Evolutionary conservation across 805 yeast genomes (phyloP), one percentile per base, ranked within the genome.

Genomic region (Schizosaccharomyces octosporus): DNA sequence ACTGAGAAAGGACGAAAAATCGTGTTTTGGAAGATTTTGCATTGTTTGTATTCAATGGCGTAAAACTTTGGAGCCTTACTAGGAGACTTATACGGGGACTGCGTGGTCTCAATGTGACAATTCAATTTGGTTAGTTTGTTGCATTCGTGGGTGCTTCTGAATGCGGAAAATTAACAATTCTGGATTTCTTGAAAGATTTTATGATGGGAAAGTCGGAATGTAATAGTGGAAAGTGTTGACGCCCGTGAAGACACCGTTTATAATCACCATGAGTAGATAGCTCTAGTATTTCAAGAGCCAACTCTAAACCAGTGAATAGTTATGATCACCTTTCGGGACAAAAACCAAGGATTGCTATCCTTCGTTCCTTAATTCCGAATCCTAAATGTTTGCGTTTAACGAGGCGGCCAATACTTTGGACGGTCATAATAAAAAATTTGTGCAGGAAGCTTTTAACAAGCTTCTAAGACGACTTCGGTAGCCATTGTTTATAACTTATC

Each of bases 81-180:
- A 65, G 72, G 3, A 64, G 65, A 6, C 66, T 67, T 17, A 68
- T 67, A 15, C 64, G 66, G 21, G 69, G 68, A 31, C 63, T 69
- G 11, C 63, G 62, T 1, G 68, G 69, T 57, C 62, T 69, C 27
- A 63, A 64, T 59, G 61, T 69, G 24, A 48, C 57, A 2, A 63
- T 69, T 79, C 87, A 88, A 15, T 84, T 89, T 5, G 95, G 95
- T 6, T 72, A 81, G 66, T 86, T 84, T 67, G 89, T 87, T 43
- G 96, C 95, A 7, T 79, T 87, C 66, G 95, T 87, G 21, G 96
- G 96, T 1, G 83, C 94, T 89, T 3, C 83, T 85, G 29, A 95
- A 17, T 67, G 70, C 45, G 87, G 55, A 69, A 75, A 5, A 62
- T 62, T 64, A 58, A 66, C 69, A 0, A 75, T 82, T 74, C 81